These are phyloP conservation scores for Danielia reshetovae DNA, from an alignment of 805 yeast species.

Conservation along the genomic window DNA sequence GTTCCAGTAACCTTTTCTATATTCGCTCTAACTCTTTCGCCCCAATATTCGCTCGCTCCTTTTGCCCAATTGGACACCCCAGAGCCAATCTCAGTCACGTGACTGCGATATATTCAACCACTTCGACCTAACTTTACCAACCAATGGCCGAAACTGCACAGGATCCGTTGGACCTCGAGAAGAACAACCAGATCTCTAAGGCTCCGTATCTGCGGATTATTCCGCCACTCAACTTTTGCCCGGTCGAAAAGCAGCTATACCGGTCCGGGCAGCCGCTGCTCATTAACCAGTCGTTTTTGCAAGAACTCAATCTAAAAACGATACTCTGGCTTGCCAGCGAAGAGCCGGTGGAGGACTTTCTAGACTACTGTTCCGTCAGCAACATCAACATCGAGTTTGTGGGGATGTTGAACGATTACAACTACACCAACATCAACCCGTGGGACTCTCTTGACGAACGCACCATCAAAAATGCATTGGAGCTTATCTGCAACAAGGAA, in stretches of 20 bases:
- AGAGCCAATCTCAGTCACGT: neutral
- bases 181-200: slow-evolving; percentile 20
- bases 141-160: slow-evolving; percentile 2
- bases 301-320: slow-evolving; percentile 68
- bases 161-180: slow-evolving; percentile 9
- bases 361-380: slow-evolving; percentile 73
- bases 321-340: slow-evolving; percentile 94
- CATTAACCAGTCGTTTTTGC: slow-evolving; percentile 83
- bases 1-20: no score
- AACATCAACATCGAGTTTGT: slow-evolving; percentile 77
- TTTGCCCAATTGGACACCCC: neutral
- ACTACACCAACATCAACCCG: slow-evolving; percentile 62
- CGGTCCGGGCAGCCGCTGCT: slow-evolving; percentile 93
- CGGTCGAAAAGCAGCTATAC: slow-evolving; percentile 84
- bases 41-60: no score
- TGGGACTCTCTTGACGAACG: slow-evolving; percentile 94
- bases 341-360: slow-evolving; percentile 86
- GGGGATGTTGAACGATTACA: slow-evolving; percentile 67
- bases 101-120: neutral
- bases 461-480: slow-evolving; percentile 74
- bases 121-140: no score
- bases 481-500: slow-evolving; percentile 65
- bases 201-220: slow-evolving; percentile 70
- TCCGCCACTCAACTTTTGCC: slow-evolving; percentile 94
- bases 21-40: no score